Percentiles rank a stretch among this genome's conserved stretches.
Evolutionary conservation across 768 basidiomycete species (phyloP).

Genomic region (Boletus speciosus): DNA sequence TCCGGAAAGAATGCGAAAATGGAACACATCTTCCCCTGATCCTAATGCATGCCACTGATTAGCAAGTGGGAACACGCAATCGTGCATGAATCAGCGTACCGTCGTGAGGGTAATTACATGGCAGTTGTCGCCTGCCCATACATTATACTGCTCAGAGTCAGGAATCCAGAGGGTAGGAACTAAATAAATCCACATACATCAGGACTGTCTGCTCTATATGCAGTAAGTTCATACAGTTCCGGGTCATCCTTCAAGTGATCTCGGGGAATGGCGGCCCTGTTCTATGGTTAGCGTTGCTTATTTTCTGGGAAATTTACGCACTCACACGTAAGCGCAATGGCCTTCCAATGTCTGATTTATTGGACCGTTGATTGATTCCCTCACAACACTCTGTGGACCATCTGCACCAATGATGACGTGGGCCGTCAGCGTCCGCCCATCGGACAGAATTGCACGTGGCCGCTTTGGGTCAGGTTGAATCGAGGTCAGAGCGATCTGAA

Average conservation of each 20-base stretch:
- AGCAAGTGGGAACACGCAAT: neutral
- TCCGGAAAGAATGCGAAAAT: conserved; percentile 41
- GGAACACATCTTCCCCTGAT: conserved; percentile 39
- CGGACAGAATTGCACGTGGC: conserved; percentile 35
- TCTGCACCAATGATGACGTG: conserved; percentile 65
- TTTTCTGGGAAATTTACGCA: conserved; percentile 9
- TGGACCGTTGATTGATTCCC: conserved; percentile 34
- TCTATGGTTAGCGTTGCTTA: neutral
- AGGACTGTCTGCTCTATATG: conserved; percentile 19
- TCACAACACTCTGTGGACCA: conserved; percentile 47
- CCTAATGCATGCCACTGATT: conserved; percentile 7
- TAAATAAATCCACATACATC: conserved; percentile 11
- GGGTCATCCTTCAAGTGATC: conserved; percentile 42
- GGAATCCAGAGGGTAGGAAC: neutral
- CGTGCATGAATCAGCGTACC: conserved; percentile 13
- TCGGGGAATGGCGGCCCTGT: conserved; percentile 43
- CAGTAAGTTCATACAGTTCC: conserved; percentile 35
- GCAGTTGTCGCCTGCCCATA: conserved; percentile 27
- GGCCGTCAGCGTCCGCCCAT: conserved; percentile 44
- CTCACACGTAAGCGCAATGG: conserved; percentile 47
- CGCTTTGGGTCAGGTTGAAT: conserved; percentile 31
- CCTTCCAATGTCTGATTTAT: conserved; percentile 26
- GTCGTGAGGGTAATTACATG: conserved; percentile 22
- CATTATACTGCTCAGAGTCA: conserved; percentile 17
- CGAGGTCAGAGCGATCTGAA: conserved; percentile 36